These are phyloP conservation scores for Podila clonocystis DNA, from an alignment of 192 early-diverging fungal genomes.

Conservation along the genomic window DNA sequence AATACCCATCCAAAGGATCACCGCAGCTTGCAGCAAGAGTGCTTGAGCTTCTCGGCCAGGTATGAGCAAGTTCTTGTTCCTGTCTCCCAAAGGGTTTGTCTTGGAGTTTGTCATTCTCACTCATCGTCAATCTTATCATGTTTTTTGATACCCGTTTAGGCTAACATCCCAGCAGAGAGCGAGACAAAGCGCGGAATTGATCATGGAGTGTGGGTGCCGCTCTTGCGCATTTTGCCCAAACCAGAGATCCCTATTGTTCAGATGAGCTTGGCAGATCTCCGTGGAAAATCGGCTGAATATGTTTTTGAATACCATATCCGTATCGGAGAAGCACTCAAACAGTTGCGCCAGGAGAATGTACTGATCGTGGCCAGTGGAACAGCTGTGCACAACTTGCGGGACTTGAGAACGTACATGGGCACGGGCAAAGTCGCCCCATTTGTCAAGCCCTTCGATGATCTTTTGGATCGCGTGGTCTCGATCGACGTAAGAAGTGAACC, in stretches of 20 bases:
- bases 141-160: constrained; percentile 22
- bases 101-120: not conserved
- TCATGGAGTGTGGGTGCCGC: constrained; percentile 77
- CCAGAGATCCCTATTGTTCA: constrained; percentile 72
- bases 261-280: constrained; percentile 63
- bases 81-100: not conserved
- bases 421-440: constrained; percentile 54
- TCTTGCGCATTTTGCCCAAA: constrained; percentile 68
- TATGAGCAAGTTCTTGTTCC: not conserved
- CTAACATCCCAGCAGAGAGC: constrained; percentile 52
- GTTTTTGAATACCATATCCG: constrained; percentile 63
- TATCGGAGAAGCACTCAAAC: constrained; percentile 59
- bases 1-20: constrained; percentile 65
- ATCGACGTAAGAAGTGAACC: constrained; percentile 10
- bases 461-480: constrained; percentile 58
- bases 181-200: constrained; percentile 69
- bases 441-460: constrained; percentile 65
- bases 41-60: constrained; percentile 58
- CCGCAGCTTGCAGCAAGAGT: constrained; percentile 62
- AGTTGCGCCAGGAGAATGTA: constrained; percentile 64
- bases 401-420: constrained; percentile 50
- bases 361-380: constrained; percentile 74
- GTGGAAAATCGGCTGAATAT: constrained; percentile 50
- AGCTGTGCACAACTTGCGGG: constrained; percentile 72
- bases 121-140: not conserved